These are phyloP conservation scores for Solanum virginianum DNA, from an alignment of 257 asterid genomes.

Conservation along the genomic window DNA sequence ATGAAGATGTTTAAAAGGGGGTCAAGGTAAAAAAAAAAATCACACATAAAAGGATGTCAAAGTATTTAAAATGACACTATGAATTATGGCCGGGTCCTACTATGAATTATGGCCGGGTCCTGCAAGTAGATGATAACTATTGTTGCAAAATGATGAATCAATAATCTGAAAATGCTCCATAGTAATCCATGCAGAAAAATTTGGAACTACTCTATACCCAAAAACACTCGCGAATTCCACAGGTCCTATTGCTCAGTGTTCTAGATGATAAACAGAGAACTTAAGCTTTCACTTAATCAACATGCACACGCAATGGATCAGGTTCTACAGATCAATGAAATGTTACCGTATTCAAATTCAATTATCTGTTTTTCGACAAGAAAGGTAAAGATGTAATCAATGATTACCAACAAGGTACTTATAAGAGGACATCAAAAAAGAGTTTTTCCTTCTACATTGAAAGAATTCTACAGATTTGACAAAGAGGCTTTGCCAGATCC, in stretches of 20 bases:
- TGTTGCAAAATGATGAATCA: background rate
- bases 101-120: background rate
- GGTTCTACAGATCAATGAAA: background rate
- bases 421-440: background rate
- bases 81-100: background rate
- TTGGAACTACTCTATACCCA: background rate
- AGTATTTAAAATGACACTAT: background rate
- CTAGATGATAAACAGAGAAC: background rate
- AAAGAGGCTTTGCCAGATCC: background rate
- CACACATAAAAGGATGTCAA: background rate
- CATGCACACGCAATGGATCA: background rate
- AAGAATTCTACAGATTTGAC: background rate
- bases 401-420: background rate
- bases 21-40: background rate
- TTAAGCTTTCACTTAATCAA: background rate
- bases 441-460: background rate
- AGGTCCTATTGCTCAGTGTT: background rate
- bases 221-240: background rate
- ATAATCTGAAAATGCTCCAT: background rate
- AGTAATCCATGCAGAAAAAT: background rate
- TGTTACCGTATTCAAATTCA: background rate
- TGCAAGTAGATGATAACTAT: background rate
- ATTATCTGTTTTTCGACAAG: background rate
- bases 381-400: background rate
- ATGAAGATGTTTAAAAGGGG: background rate